phyloP scores from a whole-genome alignment of 352 stramenopile species.

The Phytophthora ramorum region DNA sequence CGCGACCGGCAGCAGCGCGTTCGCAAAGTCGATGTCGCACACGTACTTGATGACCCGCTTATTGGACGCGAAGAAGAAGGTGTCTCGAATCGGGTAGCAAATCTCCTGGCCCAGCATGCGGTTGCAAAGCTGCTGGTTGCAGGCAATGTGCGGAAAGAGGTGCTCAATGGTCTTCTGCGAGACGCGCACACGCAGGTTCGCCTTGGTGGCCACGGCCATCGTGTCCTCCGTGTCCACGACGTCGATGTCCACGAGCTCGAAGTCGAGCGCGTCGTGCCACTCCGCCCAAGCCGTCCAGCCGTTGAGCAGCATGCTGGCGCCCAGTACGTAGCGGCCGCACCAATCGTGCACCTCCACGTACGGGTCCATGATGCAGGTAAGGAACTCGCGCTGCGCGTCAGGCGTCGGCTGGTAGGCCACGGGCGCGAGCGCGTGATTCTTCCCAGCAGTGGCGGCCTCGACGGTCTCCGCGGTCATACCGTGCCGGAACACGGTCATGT shows the following conservation, averaged over 20 bases:
- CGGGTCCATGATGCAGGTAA: conserved; percentile 50
- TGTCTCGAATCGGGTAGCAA: conserved; percentile 49
- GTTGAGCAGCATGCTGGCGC: conserved; percentile 41
- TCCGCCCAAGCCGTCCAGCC: conserved; percentile 47
- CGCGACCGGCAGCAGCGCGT: conserved; percentile 38
- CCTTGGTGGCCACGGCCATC: conserved; percentile 45
- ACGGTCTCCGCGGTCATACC: conserved; percentile 37
- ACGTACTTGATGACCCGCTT: conserved; percentile 51
- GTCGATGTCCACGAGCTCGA: conserved; percentile 44
- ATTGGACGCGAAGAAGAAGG: conserved; percentile 54
- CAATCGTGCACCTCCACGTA: conserved; percentile 53
- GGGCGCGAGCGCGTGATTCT: conserved; percentile 33
- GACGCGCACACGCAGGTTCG: conserved; percentile 42
- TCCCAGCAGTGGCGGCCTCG: conserved; percentile 23
- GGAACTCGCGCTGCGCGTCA: conserved; percentile 49
- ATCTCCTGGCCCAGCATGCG: conserved; percentile 48
- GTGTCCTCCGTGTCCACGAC: conserved; percentile 45
- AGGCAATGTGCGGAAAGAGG: conserved; percentile 47
- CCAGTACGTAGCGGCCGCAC: conserved; percentile 43
- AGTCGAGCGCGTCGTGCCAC: conserved; percentile 49
- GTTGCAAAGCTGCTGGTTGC: conserved; percentile 27
- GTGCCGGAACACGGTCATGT: conserved; percentile 60
- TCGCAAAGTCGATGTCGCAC: conserved; percentile 50
- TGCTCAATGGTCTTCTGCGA: conserved; percentile 48
- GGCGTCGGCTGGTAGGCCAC: conserved; percentile 26